Percentiles rank a stretch among this genome's conserved stretches.
These are phyloP conservation scores for Pneumocystis jirovecii DNA, from an alignment of 1,139 yeast species.

Conservation along the genomic window DNA sequence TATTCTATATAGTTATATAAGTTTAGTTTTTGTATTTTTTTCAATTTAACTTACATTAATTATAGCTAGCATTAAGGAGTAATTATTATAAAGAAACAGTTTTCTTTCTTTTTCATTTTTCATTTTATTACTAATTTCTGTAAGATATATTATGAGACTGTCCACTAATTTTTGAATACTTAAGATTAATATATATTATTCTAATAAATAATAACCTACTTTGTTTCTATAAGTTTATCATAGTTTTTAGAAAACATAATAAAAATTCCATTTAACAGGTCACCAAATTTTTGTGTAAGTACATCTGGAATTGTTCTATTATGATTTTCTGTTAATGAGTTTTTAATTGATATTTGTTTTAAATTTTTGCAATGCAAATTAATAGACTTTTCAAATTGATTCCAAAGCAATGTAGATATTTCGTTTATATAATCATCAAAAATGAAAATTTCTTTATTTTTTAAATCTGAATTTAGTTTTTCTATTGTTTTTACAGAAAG, in stretches of 20 bases:
- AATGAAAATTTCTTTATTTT: constrained; percentile 51
- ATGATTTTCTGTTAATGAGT: constrained; percentile 10
- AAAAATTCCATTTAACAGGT: constrained; percentile 55
- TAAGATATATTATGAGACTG: constrained; percentile 65
- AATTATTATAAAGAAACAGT: constrained; percentile 62
- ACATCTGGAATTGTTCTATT: constrained; percentile 37
- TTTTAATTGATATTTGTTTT: constrained; percentile 28
- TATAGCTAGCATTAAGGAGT: constrained; percentile 30
- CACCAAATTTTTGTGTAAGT: constrained; percentile 69
- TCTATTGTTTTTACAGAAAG: constrained; percentile 65
- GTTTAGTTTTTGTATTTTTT: not conserved
- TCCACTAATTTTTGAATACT: constrained; percentile 55
- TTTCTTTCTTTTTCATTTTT: constrained; percentile 40
- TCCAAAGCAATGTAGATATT: constrained; percentile 56
- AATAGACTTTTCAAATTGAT: constrained; percentile 60
- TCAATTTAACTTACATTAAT: constrained; percentile 19
- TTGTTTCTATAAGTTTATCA: constrained; percentile 53
- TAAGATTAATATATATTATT: not conserved
- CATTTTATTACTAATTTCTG: constrained; percentile 39
- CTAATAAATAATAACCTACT: not conserved
- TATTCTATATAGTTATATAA: constrained; percentile 26
- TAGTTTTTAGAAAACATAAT: constrained; percentile 31
- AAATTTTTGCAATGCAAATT: constrained; percentile 65
- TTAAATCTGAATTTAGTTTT: constrained; percentile 45
- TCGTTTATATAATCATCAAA: constrained; percentile 60